Evolutionary conservation across 352 stramenopile genomes (phyloP).

Genomic region (Phytopythium sindhum): DNA sequence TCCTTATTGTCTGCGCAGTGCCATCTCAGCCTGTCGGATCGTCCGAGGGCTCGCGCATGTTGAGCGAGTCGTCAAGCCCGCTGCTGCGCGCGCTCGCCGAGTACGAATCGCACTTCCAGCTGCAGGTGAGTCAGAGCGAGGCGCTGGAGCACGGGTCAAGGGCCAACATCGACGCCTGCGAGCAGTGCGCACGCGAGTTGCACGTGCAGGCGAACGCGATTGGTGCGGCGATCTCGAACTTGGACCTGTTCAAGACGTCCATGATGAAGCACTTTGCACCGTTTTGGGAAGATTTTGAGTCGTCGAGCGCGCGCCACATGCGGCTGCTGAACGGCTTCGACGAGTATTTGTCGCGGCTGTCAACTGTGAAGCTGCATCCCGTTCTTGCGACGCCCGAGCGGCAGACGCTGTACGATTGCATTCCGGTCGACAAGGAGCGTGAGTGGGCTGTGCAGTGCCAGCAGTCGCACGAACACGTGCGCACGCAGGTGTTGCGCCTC

Average conservation of each 20-base stretch:
- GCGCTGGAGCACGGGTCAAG: constrained; percentile 46
- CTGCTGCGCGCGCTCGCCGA: constrained; percentile 75
- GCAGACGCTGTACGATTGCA: constrained; percentile 79
- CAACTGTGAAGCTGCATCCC: constrained; percentile 61
- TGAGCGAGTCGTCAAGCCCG: constrained; percentile 78
- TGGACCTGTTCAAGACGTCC: constrained; percentile 77
- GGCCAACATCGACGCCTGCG: constrained; percentile 56
- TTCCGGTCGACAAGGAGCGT: constrained; percentile 76
- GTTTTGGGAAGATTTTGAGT: constrained; percentile 79
- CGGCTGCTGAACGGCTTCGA: constrained; percentile 70
- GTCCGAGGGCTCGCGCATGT: constrained; percentile 60
- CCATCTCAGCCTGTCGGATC: constrained; percentile 47
- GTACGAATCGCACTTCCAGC: constrained; percentile 80
- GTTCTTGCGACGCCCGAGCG: constrained; percentile 46
- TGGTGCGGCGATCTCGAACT: constrained; percentile 64
- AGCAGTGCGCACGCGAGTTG: constrained; percentile 47
- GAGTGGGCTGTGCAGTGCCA: constrained; percentile 77
- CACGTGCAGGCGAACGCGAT: constrained; percentile 73
- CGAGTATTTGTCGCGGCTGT: constrained; percentile 48
- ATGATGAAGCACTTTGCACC: constrained; percentile 82
- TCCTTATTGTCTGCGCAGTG: constrained; percentile 26
- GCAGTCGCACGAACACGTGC: constrained; percentile 70
- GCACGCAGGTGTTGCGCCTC: constrained; percentile 56
- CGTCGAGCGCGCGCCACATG: constrained; percentile 50
- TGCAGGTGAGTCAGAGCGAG: constrained; percentile 69